Conservation (phyloP, 306 rosid genomes). For the Rosa persica region DNA sequence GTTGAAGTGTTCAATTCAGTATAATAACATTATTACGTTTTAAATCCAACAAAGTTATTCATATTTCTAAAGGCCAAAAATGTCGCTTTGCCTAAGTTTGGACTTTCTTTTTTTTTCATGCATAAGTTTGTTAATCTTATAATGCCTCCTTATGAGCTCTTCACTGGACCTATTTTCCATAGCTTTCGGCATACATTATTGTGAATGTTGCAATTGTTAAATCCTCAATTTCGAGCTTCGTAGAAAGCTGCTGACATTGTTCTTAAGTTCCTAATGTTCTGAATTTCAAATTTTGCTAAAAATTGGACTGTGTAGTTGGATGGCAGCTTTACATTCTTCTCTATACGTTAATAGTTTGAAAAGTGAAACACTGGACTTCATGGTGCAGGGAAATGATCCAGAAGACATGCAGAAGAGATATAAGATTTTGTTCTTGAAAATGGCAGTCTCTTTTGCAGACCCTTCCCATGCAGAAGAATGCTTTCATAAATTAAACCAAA, state of each 20-base stretch:
- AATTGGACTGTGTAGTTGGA: not conserved
- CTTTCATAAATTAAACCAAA: constrained; percentile 62
- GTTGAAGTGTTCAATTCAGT: not conserved
- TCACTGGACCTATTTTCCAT: constrained; percentile 2
- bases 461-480: constrained; percentile 71
- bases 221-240: not conserved
- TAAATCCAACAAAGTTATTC: not conserved
- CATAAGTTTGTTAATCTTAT: not conserved
- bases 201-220: not conserved
- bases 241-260: not conserved
- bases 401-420: constrained; percentile 61
- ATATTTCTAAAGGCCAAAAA: not conserved
- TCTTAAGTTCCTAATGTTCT: not conserved
- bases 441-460: constrained; percentile 74
- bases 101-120: not conserved
- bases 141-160: not conserved
- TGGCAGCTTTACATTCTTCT: constrained; percentile 16
- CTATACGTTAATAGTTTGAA: constrained; percentile 22
- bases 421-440: constrained; percentile 47
- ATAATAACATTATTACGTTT: not conserved
- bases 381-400: constrained; percentile 60
- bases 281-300: not conserved
- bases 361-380: constrained; percentile 14
- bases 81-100: not conserved
- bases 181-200: constrained; percentile 1